phyloP scores from a whole-genome alignment of 768 basidiomycete species.

The Clavulina sp. region DNA sequence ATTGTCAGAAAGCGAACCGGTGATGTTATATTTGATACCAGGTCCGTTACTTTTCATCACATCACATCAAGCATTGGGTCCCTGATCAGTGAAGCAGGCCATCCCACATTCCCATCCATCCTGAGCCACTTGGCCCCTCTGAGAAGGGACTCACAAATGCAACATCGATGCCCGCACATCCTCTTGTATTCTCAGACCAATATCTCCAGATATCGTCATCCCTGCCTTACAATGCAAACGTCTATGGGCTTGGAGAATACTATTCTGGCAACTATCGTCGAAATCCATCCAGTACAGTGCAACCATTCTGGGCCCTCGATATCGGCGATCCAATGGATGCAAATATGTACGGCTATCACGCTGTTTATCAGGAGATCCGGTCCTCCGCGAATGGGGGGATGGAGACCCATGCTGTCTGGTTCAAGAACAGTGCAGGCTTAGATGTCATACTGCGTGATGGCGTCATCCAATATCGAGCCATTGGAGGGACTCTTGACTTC shows the following conservation, averaged over 20 bases:
- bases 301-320: neutral
- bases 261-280: no score
- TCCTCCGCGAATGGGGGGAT: no score
- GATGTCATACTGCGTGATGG: slow-evolving; percentile 44
- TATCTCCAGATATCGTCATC: slow-evolving; percentile 54
- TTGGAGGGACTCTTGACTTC: slow-evolving; percentile 48
- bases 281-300: neutral
- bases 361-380: slow-evolving; percentile 54
- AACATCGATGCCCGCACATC: no score
- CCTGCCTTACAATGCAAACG: slow-evolving; percentile 41
- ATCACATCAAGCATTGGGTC: no score
- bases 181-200: slow-evolving; percentile 59
- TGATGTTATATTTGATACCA: slow-evolving; percentile 25
- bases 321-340: slow-evolving; percentile 29
- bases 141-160: no score
- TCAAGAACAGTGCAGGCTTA: slow-evolving; percentile 58
- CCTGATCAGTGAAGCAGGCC: no score
- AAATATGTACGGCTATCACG: slow-evolving; percentile 55
- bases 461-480: slow-evolving; percentile 42
- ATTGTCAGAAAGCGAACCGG: slow-evolving; percentile 14
- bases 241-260: slow-evolving; percentile 70
- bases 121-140: no score
- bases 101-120: no score
- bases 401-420: slow-evolving; percentile 54
- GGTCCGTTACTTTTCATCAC: no score